A percentile compares a stretch with the other conserved stretches of the same genome.
Evolutionary conservation across 441 rosid genomes (phyloP).

Genomic region (Raphanus hybrid): DNA sequence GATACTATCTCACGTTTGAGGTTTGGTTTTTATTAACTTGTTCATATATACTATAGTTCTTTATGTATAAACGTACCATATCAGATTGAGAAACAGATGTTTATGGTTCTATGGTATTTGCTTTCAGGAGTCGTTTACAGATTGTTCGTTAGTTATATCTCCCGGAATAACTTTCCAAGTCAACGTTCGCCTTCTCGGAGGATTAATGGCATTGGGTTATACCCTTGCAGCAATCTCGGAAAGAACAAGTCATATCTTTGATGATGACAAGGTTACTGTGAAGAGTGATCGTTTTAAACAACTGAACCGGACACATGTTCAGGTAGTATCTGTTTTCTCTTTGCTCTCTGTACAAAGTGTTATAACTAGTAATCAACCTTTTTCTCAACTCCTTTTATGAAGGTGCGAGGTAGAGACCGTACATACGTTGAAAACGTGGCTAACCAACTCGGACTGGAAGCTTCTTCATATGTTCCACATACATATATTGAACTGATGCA

Average conservation of each 20-base stretch:
- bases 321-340: conserved; percentile 53
- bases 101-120: conserved; percentile 3
- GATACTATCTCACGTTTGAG: conserved; percentile 98
- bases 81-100: too few relatives aligned
- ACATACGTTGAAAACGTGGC: conserved; percentile 64
- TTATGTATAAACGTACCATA: background rate
- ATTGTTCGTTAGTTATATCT: conserved; percentile 92
- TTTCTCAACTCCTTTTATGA: conserved; percentile 17
- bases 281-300: conserved; percentile 98
- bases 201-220: conserved; percentile 97
- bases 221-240: conserved; percentile 90
- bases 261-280: conserved; percentile 70
- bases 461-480: conserved; percentile 87
- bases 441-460: conserved; percentile 88
- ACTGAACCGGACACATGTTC: conserved; percentile 85
- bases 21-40: conserved; percentile 45
- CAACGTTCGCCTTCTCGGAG: conserved; percentile 94
- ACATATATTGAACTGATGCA: conserved; percentile 98
- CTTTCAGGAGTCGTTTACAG: conserved; percentile 98
- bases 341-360: conserved; percentile 5
- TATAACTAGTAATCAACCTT: background rate
- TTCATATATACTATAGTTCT: conserved; percentile 3
- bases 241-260: conserved; percentile 90
- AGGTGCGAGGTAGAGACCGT: conserved; percentile 99
- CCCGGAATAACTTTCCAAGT: conserved; percentile 98